Percentiles rank a stretch among this genome's conserved stretches.
Conservation (phyloP, 1,284 basidiomycete genomes). For the Cutaneotrichosporon sp. region DNA sequence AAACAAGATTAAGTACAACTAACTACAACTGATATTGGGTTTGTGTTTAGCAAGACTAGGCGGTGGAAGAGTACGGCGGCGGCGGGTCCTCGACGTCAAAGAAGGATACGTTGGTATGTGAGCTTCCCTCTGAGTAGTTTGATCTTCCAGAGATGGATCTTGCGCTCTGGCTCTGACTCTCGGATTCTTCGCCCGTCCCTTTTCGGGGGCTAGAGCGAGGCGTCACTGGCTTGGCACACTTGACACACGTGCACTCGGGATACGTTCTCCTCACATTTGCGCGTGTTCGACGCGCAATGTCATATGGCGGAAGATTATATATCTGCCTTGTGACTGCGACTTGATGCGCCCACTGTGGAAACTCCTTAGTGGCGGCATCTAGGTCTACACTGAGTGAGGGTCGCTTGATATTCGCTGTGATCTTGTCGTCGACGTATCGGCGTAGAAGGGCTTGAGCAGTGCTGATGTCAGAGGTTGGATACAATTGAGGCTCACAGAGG, state of each 20-base stretch:
- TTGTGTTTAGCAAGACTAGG: too few relatives aligned
- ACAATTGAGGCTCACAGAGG: not conserved
- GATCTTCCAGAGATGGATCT: too few relatives aligned
- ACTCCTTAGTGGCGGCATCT: not conserved
- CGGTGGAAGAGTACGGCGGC: not conserved
- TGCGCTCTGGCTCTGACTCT: too few relatives aligned
- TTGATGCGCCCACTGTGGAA: not conserved
- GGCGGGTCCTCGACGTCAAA: not conserved
- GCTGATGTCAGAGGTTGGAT: not conserved
- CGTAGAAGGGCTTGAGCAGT: not conserved
- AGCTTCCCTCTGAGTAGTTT: not conserved
- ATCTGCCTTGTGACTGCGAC: not conserved
- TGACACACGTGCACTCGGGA: not conserved
- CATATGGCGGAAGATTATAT: constrained; percentile 4
- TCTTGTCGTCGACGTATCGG: not conserved
- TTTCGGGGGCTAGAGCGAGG: too few relatives aligned
- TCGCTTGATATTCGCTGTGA: not conserved
- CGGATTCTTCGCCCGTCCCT: too few relatives aligned
- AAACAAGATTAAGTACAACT: too few relatives aligned
- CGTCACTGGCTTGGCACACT: too few relatives aligned
- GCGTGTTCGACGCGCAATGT: not conserved
- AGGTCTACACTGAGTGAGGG: not conserved
- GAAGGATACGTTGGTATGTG: not conserved
- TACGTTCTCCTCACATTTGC: not conserved
- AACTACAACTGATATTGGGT: too few relatives aligned